phyloP scores from a whole-genome alignment of 176 grass and related monocot genomes.

The Tillandsia leiboldiana region DNA sequence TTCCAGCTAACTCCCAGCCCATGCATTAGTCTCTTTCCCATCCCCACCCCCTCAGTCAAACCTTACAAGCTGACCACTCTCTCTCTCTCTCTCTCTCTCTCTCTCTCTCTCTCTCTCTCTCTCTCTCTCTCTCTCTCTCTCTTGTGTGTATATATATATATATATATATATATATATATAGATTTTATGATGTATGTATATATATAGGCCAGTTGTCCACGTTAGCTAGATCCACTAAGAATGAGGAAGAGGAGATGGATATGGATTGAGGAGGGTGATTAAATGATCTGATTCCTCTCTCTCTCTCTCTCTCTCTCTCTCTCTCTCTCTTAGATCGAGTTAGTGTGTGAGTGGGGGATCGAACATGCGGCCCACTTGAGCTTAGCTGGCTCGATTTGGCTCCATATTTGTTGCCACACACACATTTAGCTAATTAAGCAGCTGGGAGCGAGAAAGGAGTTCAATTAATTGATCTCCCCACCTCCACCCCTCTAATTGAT shows the following conservation, averaged over 20 bases:
- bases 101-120: conserved; percentile 17
- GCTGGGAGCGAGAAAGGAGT: too few species aligned
- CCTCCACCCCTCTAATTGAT: too few species aligned
- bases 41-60: conserved; percentile 24
- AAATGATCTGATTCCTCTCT: background rate
- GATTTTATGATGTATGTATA: background rate
- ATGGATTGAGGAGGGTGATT: background rate
- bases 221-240: conserved; percentile 33
- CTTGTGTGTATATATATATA: background rate
- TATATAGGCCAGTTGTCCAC: conserved; percentile 55
- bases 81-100: conserved; percentile 17
- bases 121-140: conserved; percentile 24
- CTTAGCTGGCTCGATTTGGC: conserved; percentile 17
- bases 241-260: conserved; percentile 8
- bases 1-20: conserved; percentile 63
- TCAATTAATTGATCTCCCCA: too few species aligned
- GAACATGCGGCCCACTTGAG: conserved; percentile 21
- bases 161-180: too few species aligned
- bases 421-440: background rate
- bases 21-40: conserved; percentile 19
- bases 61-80: conserved; percentile 29
- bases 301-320: too few species aligned
- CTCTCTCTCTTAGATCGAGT: background rate
- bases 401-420: background rate
- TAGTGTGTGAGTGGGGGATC: background rate